Evolutionary conservation across 2,329 filamentous ascomycete genomes (phyloP), one percentile per base, ranked within the genome.

Genomic region (Pseudogymnoascus sp.): DNA sequence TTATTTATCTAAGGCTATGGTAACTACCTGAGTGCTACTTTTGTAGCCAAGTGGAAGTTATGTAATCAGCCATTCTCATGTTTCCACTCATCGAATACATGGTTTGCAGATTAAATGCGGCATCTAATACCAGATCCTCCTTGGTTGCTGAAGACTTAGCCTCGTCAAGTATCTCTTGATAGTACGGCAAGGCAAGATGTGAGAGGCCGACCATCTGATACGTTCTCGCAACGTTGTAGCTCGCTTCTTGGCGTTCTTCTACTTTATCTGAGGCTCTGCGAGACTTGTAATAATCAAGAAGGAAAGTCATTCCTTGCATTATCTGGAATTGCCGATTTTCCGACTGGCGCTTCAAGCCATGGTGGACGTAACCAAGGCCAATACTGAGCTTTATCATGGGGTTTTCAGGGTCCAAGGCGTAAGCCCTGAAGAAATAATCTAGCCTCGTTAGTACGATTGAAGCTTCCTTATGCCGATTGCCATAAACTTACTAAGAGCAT

Each of bases 251-350:
- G 59, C 80, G 76, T 69, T 87, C 73, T 65, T 78, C 75, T 65
- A 74, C 63, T 40, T 65, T 62, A 2, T 67, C 53, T 35, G 74
- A 72, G 7, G 70, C 68, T 2, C 76, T 77, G 26, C 89, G 81
- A 21, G 26, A 84, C 72, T 85, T 80, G 68, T 89, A 88, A 75
- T 96, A 96, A 37, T 85, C 79, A 64, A 88, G 84, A 64, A 97
- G 76, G 70, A 96, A 97, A 0, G 87, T 80, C 60, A 97, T 82
- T 0, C 92, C 95, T 73, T 97, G 93, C 67, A 91, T 81, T 44
- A 97, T 86, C 42, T 92, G 84, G 71, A 90, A 93, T 72, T 97
- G 93, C 1, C 95, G 82, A 72, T 97, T 97, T 59, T 93, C 91
- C 0, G 89, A 87, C 74, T 96, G 91, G 1, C 93, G 84, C 74